Base-by-base conservation (phyloP, 225 moss, liverwort and hornwort genomes). In the Pseudisothecium myosuroides region DNA sequence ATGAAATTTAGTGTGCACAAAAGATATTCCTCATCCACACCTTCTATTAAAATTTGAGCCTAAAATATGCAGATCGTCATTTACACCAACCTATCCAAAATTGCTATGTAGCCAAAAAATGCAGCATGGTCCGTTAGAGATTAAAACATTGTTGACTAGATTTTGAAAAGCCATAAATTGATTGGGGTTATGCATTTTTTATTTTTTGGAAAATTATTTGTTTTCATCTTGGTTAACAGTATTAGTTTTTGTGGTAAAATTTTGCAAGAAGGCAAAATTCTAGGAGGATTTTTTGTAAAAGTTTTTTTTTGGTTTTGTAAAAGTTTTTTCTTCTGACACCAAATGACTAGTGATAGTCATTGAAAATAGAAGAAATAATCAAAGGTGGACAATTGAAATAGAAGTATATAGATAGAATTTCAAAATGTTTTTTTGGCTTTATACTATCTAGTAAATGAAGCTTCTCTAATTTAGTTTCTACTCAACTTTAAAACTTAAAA, bases 241-340 rank as follows among this genome's bases (percentile, higher is more conserved):
- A 0, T 31, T 31, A 49, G 11, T 47, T 47, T 74, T 18, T 0
- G 0, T 47, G 0, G 11, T 47, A 7, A 75, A 31, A 12, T 31
- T 49, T 19, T 75, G 12, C 49, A 49, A 47, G 12, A 47, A 49
- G 47, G 47, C 7, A 7, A 31, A 49, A 75, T 31, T 75, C 2
- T 19, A 31, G 1, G 18, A 47, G 4, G 6, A 6, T 31, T 4
- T 47, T 74, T 28, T 17, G 16, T 43, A 27, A 6, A 15, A 72
- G 8, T 1, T 1, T 2, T 4, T 5, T 26, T 43, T 41, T 12
- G 4, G 7, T 24, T 69, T 64, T 9, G 4, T 1, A 13, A 5
- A 23, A 12, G 4, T 0, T 7, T 39, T 14, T 29, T 71, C 3
- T 18, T 31, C 18, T 10, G 11, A 29, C 17, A 74, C 11, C 47